phyloP scores from a whole-genome alignment of 345 rosid species.

The Punica granatum region DNA sequence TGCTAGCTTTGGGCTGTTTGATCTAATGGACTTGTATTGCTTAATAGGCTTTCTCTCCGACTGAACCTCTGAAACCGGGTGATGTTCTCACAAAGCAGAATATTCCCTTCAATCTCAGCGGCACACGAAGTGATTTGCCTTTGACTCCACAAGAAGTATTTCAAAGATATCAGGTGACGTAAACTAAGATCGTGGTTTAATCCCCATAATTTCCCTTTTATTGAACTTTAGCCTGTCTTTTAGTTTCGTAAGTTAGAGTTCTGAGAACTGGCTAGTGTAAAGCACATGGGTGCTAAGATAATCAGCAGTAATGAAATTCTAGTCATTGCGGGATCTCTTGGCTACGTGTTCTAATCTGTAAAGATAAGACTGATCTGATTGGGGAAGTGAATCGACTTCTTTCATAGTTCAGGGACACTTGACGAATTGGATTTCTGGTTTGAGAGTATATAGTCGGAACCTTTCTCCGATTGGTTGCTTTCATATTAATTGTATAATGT shows the following conservation, averaged over 20 bases:
- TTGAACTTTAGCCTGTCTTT: not conserved
- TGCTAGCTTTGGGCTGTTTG: not conserved
- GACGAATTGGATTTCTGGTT: not conserved
- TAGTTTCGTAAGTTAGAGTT: not conserved
- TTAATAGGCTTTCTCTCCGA: conserved; percentile 81
- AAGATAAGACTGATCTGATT: too few relatives aligned
- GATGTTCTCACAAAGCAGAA: conserved; percentile 71
- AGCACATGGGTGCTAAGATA: not conserved
- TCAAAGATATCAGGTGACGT: conserved; percentile 71
- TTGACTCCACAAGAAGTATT: conserved; percentile 58
- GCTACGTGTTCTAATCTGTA: too few relatives aligned
- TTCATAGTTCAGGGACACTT: too few relatives aligned
- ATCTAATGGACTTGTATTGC: not conserved
- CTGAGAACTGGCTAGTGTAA: not conserved
- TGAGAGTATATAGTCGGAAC: not conserved
- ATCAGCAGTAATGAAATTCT: not conserved
- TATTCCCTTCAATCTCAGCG: conserved; percentile 57
- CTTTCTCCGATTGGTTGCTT: not conserved
- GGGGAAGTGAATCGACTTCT: too few relatives aligned
- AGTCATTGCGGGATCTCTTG: too few relatives aligned
- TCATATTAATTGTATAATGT: not conserved
- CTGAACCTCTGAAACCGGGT: conserved; percentile 65
- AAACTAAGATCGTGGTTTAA: not conserved
- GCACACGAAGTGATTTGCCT: conserved; percentile 41
- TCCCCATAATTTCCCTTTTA: not conserved